A percentile compares a stretch with the other conserved stretches of the same genome.
Evolutionary conservation across 2,329 filamentous ascomycete genomes (phyloP).

Genomic region (Colletotrichum phormii): DNA sequence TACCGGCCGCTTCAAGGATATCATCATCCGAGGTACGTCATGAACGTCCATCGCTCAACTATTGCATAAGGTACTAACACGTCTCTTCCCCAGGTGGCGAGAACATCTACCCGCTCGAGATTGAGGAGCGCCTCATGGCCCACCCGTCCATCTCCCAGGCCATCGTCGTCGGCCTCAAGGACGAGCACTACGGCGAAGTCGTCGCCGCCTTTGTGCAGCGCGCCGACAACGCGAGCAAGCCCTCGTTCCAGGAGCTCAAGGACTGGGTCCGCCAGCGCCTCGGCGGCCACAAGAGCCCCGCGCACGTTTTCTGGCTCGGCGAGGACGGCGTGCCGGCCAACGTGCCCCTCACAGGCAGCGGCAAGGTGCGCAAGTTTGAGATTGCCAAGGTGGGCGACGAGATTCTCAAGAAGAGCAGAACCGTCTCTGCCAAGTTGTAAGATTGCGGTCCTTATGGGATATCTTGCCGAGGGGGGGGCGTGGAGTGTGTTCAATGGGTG

Average conservation of each 20-base stretch:
- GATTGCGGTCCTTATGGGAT: neutral
- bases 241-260: conserved; percentile 65
- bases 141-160: conserved; percentile 73
- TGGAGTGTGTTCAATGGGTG: neutral
- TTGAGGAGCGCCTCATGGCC: conserved; percentile 76
- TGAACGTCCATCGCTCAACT: neutral
- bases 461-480: neutral
- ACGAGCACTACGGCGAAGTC: conserved; percentile 79
- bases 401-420: conserved; percentile 60
- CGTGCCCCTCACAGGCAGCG: conserved; percentile 77
- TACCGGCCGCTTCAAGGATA: conserved; percentile 82
- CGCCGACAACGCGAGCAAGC: conserved; percentile 50
- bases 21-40: conserved; percentile 75
- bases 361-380: conserved; percentile 77
- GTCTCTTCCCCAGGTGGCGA: conserved; percentile 66
- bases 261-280: conserved; percentile 72
- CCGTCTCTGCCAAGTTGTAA: conserved; percentile 58
- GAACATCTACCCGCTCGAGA: conserved; percentile 80
- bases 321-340: conserved; percentile 64
- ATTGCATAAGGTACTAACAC: conserved; percentile 41
- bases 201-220: conserved; percentile 73
- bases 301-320: conserved; percentile 82
- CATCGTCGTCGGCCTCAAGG: conserved; percentile 76
- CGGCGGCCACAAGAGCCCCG: conserved; percentile 76
- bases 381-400: conserved; percentile 68